phyloP scores from a whole-genome alignment of 306 rosid species.

The Cajanus cajan region DNA sequence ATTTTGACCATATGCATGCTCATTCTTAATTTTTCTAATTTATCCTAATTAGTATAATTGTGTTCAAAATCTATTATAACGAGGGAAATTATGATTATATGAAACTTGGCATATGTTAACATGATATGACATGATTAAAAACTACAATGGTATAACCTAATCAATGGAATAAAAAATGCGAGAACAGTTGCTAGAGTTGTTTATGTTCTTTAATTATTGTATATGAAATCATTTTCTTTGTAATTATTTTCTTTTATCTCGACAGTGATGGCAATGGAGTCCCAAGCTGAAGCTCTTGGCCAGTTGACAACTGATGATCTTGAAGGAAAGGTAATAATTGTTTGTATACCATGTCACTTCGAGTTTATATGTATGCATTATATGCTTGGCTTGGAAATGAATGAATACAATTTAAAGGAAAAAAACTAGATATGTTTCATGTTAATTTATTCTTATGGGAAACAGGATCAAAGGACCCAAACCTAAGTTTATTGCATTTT shows the following conservation, averaged over 20 bases:
- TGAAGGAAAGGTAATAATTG: conserved; percentile 75
- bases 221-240: conserved; percentile 1
- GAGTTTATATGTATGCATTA: conserved; percentile 33
- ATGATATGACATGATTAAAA: conserved; percentile 13
- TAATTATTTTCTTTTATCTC: conserved; percentile 29
- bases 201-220: background rate
- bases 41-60: background rate
- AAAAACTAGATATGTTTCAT: conserved; percentile 13
- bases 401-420: conserved; percentile 17
- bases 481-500: background rate
- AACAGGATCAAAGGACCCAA: background rate
- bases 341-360: background rate
- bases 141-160: background rate
- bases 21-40: conserved; percentile 12
- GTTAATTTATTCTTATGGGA: background rate
- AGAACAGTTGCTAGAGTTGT: background rate
- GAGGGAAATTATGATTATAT: background rate
- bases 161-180: background rate
- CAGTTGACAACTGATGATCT: conserved; percentile 89
- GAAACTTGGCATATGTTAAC: background rate
- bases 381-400: conserved; percentile 50
- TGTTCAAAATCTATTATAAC: background rate
- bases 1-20: conserved; percentile 13
- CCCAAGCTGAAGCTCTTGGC: conserved; percentile 96
- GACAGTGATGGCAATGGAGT: conserved; percentile 90